Percentiles rank a stretch among this genome's conserved stretches.
Evolutionary conservation across 352 stramenopile genomes (phyloP).

Genomic region (Phytophthora europaea): DNA sequence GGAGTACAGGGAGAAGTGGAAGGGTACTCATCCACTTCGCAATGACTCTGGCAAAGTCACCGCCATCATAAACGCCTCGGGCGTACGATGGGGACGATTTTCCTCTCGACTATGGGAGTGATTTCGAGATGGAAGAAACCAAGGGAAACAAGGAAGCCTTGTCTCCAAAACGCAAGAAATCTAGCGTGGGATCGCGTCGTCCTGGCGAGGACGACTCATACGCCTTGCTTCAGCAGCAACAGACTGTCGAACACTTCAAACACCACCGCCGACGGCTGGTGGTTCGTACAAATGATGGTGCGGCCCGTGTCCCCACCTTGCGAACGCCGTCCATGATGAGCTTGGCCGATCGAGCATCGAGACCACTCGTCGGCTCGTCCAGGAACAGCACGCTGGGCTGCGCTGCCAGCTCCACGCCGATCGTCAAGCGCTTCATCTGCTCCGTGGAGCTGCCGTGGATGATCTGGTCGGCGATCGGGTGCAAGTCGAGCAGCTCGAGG

Average conservation of each 20-base stretch:
- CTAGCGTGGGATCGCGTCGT: no score
- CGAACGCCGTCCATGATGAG: slow-evolving; percentile 16
- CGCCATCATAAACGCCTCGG: no score
- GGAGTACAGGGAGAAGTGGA: no score
- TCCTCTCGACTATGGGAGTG: no score
- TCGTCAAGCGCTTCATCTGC: slow-evolving; percentile 56
- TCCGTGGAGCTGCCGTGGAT: slow-evolving; percentile 40
- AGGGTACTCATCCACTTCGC: no score
- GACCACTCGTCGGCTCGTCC: slow-evolving; percentile 64
- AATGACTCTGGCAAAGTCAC: no score
- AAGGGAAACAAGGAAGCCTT: no score
- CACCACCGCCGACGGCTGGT: slow-evolving; percentile 21
- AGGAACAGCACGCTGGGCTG: slow-evolving; percentile 81
- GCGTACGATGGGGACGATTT: no score
- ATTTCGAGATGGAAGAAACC: no score
- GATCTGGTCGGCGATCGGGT: slow-evolving; percentile 30
- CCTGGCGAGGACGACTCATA: no score
- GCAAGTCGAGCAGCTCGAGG: slow-evolving; percentile 37
- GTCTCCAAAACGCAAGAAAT: no score
- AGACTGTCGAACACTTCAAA: slow-evolving; percentile 25
- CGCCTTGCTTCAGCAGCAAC: slow-evolving; percentile 23
- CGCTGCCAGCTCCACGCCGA: slow-evolving; percentile 72
- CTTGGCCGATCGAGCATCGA: slow-evolving; percentile 61
- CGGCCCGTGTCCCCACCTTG: slow-evolving; percentile 20
- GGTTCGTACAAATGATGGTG: slow-evolving; percentile 27